phyloP scores from a whole-genome alignment of 1,139 yeast genomes.

The Suhomyces kunorum region DNA sequence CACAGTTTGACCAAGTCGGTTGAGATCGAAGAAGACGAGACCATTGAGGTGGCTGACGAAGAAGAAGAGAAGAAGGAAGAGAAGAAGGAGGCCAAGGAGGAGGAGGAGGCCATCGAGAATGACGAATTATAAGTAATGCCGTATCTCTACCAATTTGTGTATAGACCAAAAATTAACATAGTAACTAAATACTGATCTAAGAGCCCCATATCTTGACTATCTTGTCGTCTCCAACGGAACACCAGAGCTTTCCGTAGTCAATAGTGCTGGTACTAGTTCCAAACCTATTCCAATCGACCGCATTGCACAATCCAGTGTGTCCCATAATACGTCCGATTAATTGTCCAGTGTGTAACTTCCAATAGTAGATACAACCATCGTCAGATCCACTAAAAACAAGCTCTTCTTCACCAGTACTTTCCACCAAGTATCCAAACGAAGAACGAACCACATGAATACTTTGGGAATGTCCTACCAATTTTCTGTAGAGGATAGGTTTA shows the following conservation, averaged over 20 bases:
- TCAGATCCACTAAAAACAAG: conserved; percentile 80
- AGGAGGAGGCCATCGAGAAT: conserved; percentile 29
- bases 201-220: conserved; percentile 65
- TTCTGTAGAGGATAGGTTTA: conserved; percentile 51
- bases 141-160: conserved; percentile 6
- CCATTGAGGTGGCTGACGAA: conserved; percentile 10
- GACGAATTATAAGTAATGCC: conserved; percentile 42
- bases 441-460: conserved; percentile 72
- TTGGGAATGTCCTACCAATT: conserved; percentile 72
- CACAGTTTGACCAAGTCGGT: conserved; percentile 28
- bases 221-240: conserved; percentile 84
- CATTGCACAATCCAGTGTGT: conserved; percentile 68
- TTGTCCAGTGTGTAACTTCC: conserved; percentile 78
- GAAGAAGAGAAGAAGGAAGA: neutral
- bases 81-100: conserved; percentile 3
- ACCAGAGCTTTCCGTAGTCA: conserved; percentile 59
- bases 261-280: conserved; percentile 20
- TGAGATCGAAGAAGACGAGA: conserved; percentile 25
- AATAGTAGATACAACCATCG: conserved; percentile 74
- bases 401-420: conserved; percentile 54
- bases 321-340: conserved; percentile 60
- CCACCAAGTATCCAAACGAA: conserved; percentile 61
- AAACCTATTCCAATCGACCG: conserved; percentile 71
- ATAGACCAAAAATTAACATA: conserved; percentile 6
- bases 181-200: conserved; percentile 1